Conservation (phyloP, 169 alveolate species). For the Prorocentrum cordatum region DNA sequence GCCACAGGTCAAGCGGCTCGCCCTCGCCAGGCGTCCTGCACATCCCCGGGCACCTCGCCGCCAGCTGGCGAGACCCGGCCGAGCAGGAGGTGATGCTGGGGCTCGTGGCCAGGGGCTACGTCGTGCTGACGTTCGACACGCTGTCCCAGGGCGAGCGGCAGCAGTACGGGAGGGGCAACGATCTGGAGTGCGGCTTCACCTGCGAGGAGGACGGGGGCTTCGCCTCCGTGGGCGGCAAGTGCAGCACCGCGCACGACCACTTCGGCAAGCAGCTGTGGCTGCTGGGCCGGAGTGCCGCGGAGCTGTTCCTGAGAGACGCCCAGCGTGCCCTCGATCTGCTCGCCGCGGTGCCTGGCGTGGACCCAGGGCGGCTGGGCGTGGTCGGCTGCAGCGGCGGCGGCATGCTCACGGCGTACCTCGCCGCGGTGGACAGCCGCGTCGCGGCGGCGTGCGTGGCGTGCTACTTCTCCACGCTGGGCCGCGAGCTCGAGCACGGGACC, state of each 20-base stretch:
- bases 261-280: not conserved
- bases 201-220: no score
- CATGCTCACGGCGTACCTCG: not conserved
- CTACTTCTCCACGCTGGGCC: not conserved
- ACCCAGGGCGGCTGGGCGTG: not conserved
- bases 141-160: no score
- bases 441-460: not conserved
- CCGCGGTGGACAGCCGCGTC: not conserved
- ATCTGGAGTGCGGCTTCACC: no score
- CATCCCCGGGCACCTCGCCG: no score
- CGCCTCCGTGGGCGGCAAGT: not conserved
- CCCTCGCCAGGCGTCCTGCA: no score
- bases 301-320: not conserved
- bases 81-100: no score
- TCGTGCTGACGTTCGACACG: no score
- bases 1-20: no score
- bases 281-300: not conserved
- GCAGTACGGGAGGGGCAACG: no score
- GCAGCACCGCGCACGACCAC: not conserved
- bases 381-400: not conserved
- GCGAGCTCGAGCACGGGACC: not conserved
- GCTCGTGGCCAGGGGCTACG: no score
- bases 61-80: no score
- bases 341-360: not conserved
- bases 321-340: not conserved